These are phyloP conservation scores for Pseudozyma tsukubaensis DNA, from an alignment of 1,284 basidiomycete species.

Conservation along the genomic window DNA sequence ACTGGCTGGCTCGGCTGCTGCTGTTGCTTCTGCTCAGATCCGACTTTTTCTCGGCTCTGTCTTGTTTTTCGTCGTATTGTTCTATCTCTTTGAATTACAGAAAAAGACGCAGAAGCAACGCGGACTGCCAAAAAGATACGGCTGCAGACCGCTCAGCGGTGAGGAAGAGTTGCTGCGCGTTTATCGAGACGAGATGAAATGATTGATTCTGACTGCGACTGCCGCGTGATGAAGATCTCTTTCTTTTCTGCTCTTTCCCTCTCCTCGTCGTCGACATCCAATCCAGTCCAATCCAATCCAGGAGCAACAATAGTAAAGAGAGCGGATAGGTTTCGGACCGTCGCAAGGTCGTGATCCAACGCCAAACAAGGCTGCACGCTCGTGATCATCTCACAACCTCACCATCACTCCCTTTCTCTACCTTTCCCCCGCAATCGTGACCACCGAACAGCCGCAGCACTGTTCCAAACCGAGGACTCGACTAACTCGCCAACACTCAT, in stretches of 20 bases:
- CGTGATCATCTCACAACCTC: no score
- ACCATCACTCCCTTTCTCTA: no score
- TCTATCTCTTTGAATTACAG: not conserved
- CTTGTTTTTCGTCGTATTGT: constrained; percentile 12
- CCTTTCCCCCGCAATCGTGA: no score
- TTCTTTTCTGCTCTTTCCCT: constrained; percentile 1
- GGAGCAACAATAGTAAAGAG: no score
- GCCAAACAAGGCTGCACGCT: no score
- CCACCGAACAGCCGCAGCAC: no score
- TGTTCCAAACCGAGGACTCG: no score
- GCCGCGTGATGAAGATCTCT: constrained; percentile 5
- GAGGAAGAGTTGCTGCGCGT: not conserved
- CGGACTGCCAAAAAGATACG: no score
- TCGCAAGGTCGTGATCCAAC: no score
- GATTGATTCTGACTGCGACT: constrained; percentile 2
- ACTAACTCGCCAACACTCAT: not conserved
- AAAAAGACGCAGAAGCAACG: not conserved
- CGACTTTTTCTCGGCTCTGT: constrained; percentile 8
- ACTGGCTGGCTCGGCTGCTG: constrained; percentile 12
- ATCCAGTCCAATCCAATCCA: no score
- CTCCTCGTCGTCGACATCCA: constrained; percentile 14
- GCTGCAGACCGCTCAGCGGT: not conserved
- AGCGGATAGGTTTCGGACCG: not conserved
- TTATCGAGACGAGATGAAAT: not conserved
- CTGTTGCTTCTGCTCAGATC: constrained; percentile 9